Evolutionary conservation across 768 basidiomycete species (phyloP).

Genomic region (Phanerochaete sordida): DNA sequence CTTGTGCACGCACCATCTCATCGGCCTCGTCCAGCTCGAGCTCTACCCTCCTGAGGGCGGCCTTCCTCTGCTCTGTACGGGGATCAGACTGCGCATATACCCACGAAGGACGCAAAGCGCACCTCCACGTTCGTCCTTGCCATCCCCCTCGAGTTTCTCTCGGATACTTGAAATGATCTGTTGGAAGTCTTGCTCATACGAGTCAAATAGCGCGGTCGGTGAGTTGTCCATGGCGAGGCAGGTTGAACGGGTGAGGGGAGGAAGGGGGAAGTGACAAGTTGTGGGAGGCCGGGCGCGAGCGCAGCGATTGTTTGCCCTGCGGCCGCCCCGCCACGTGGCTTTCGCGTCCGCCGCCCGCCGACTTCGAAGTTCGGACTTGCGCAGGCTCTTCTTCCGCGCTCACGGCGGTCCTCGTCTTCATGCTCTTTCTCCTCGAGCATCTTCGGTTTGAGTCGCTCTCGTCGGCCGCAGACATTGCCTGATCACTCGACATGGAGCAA

Average conservation of each 20-base stretch:
- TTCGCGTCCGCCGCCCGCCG: no score
- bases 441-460: no score
- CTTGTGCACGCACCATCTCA: conserved; percentile 68
- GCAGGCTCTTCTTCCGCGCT: no score
- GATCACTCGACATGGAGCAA: no score
- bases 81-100: not conserved
- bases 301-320: not conserved
- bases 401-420: no score
- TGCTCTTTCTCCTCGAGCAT: no score
- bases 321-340: no score
- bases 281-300: not conserved
- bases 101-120: conserved; percentile 20
- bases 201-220: conserved; percentile 82
- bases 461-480: no score
- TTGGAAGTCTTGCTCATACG: conserved; percentile 90
- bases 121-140: conserved; percentile 69
- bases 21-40: conserved; percentile 98
- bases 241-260: not conserved
- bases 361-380: no score
- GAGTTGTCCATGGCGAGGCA: conserved; percentile 69
- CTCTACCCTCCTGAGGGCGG: conserved; percentile 77
- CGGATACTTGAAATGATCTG: conserved; percentile 74
- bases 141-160: conserved; percentile 72
- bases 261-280: not conserved
- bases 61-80: conserved; percentile 71